A percentile compares a stretch with the other conserved stretches of the same genome.
Evolutionary conservation across 2,329 filamentous ascomycete species (phyloP).

Genomic region (Scytalidium sp.): DNA sequence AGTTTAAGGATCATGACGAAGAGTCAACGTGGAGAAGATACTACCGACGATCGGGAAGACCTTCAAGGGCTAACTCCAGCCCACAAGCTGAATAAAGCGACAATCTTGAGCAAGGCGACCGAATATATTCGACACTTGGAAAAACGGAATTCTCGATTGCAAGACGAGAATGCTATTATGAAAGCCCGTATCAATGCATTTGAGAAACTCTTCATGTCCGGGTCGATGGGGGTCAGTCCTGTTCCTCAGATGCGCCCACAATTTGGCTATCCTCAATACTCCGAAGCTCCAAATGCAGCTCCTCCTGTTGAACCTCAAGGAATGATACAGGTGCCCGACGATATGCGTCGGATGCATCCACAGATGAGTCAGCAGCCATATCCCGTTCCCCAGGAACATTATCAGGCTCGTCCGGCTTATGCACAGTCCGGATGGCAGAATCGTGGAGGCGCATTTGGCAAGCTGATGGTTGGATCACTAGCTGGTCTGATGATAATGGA

Average conservation of each 20-base stretch:
- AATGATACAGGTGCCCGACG: conserved; percentile 64
- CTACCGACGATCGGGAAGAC: conserved; percentile 74
- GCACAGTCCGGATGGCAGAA: conserved; percentile 54
- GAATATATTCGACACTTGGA: conserved; percentile 95
- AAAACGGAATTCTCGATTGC: conserved; percentile 78
- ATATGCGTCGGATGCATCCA: conserved; percentile 45
- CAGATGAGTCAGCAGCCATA: conserved; percentile 28
- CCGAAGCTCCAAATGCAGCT: conserved; percentile 23
- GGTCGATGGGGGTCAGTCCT: conserved; percentile 60
- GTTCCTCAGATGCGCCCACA: conserved; percentile 43
- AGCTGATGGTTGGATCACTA: conserved; percentile 89
- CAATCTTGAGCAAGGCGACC: conserved; percentile 86
- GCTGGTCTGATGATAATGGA: conserved; percentile 91
- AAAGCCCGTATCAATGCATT: conserved; percentile 74
- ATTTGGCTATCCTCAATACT: conserved; percentile 26
- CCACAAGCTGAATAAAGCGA: conserved; percentile 97
- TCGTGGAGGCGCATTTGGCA: conserved; percentile 58
- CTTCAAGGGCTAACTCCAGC: conserved; percentile 79
- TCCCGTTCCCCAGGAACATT: conserved; percentile 26
- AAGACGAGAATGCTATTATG: conserved; percentile 77
- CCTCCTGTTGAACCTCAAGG: conserved; percentile 43
- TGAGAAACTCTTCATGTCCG: conserved; percentile 75
- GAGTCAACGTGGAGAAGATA: conserved; percentile 64
- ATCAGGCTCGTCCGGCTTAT: conserved; percentile 49
- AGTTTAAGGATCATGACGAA: conserved; percentile 83